Evolutionary conservation across 1,139 yeast genomes (phyloP), one percentile per base, ranked within the genome.

Genomic region (Zygosaccharomyces pseudobailii): DNA sequence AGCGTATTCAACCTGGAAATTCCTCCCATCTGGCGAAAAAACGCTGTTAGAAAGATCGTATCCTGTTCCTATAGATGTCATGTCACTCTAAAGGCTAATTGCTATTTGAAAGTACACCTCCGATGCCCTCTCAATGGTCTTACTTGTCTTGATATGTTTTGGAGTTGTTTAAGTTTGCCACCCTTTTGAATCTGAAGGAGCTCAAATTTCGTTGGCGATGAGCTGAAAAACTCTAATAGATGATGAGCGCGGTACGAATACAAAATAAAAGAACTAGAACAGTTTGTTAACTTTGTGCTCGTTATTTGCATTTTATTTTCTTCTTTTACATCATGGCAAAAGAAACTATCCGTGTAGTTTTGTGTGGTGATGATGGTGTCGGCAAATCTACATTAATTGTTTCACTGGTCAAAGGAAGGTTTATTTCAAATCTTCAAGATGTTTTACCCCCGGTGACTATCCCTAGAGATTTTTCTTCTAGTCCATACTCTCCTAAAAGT

Each of bases 1-100:
- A 37, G 99, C 99, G 62, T 94, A 94, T 70, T 94, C 98, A 22
- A 92, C 98, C 71, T 94, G 99, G 72, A 94, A 94, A 70, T 90
- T 92, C 71, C 98, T 81, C 45, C 99, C 99, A 68, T 94, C 98
- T 67, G 84, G 80, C 17, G 79, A 71, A 63, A 86, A 86, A 51
- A 89, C 95, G 72, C 95, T 84, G 73, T 90, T 90, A 40, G 96
- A 87, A 66, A 90, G 80, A 74, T 90, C 97, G 78, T 90, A 90
- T 32, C 97, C 97, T 28, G 97, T 90, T 61, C 97, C 97, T 63
- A 90, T 89, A 46, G 97, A 89, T 40, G 97, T 87, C 94, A 61
- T 61, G 37, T 19, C 43, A 27, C 32, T 13, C 41, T 38, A 31
- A 30, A 22, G 35, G 13, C 40, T 35, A 37, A 41, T 30, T 31